Evolutionary conservation across 108 stramenopile species (phyloP), one percentile per base, ranked within the genome.

Genomic region (Cyclotella distinguenda): DNA sequence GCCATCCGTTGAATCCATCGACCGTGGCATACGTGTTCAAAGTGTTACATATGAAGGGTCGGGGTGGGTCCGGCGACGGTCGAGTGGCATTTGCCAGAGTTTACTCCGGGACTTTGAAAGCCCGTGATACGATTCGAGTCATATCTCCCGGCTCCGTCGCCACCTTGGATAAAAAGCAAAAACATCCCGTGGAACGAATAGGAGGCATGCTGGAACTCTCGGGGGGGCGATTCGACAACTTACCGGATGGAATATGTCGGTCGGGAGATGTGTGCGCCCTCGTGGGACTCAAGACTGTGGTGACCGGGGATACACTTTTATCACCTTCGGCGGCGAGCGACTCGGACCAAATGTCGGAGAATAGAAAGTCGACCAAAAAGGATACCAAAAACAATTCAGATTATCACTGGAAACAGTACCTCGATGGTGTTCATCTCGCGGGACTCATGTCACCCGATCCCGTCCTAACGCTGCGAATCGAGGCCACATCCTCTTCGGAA

Each of bases 261-360:
- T 86, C 86, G 38, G 94, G 94, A 7, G 89, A 89, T 42, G 94
- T 95, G 4, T 95, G 94, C 62, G 94, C 94, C 2, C 57, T 95
- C 16, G 88, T 95, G 12, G 90, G 90, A 7, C 68, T 95, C 18
- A 91, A 92, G 52, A 63, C 68, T 8, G 90, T 92, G 0, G 85
- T 85, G 2, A 95, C 94, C 18, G 94, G 94, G 0, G 94, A 95
- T 62, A 95, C 94, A 0, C 70, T 95, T 33, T 48, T 91, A 18
- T 49, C 85, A 31, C 66, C 80, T 5, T 78, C 84, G 9, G 74
- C 68, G 11, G 60, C 36, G 30, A 52, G 54, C 26, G 53, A 60
- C 10, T 36, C 43, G 46, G 53, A 35, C 9, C 22, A 16, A 6
- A 33, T 61, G 25, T 30, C 19, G 10, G 52, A 49, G 5, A 23